Base-by-base conservation (phyloP, 2,329 filamentous ascomycete genomes). In the Xylariaceae sp. region DNA sequence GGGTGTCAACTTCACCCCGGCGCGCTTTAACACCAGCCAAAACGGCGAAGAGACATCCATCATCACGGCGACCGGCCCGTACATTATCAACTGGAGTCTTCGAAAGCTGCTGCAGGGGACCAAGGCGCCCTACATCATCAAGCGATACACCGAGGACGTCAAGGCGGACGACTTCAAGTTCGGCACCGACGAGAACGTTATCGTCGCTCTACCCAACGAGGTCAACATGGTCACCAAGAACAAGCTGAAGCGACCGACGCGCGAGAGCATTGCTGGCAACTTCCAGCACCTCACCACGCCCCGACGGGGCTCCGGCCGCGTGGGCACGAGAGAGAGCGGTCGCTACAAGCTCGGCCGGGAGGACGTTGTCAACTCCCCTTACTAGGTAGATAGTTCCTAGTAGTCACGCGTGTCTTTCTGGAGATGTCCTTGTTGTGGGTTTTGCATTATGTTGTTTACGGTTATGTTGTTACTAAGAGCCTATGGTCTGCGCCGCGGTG, bases 151-250 rank as follows among this genome's bases (percentile, higher is more conserved):
- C 1, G 92, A 98, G 52, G 83, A 94, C 43, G 88, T 98, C 55
- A 95, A 93, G 70, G 92, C 92, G 4, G 92, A 98, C 58, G 94
- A 98, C 58, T 98, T 98, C 77, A 88, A 92, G 52, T 98, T 88
- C 53, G 90, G 90, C 29, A 89, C 82, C 5, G 92, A 98, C 60
- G 94, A 94, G 75, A 95, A 95, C 52, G 87, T 98, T 50, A 94
- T 98, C 52, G 90, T 98, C 22, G 92, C 92, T 1, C 67, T 98
- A 43, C 89, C 92, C 2, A 94, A 98, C 55, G 89, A 96, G 59
- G 92, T 98, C 47, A 93, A 95, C 60, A 96, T 96, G 89, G 86
- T 98, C 10, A 83, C 81, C 29, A 89, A 90, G 60, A 75, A 82
- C 49, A 81, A 78, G 37, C 74, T 98, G 53, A 86, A 86, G 68